Evolutionary conservation across 345 rosid genomes (phyloP).

Genomic region (Erucastrum elatum): DNA sequence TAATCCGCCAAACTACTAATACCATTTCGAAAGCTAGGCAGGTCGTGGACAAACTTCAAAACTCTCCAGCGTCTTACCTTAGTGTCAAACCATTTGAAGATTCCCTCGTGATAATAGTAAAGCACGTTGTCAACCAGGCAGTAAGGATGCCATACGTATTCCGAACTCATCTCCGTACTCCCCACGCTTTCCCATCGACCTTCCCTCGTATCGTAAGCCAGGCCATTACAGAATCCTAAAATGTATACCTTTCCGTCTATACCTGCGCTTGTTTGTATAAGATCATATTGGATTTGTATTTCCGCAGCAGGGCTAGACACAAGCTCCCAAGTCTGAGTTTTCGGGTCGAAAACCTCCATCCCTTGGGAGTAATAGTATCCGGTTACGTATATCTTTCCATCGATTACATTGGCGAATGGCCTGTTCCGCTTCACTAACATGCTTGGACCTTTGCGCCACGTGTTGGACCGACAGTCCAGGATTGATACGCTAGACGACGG

Average conservation of each 20-base stretch:
- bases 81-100: conserved; percentile 56
- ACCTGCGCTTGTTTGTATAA: neutral
- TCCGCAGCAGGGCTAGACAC: neutral
- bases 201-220: conserved; percentile 6
- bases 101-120: neutral
- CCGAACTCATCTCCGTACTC: conserved; percentile 51
- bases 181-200: conserved; percentile 53
- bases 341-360: conserved; percentile 4
- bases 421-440: conserved; percentile 53
- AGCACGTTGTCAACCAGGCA: conserved; percentile 46
- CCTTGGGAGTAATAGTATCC: conserved; percentile 36
- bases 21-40: conserved; percentile 46
- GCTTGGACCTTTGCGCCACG: conserved; percentile 52
- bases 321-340: conserved; percentile 13
- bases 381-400: conserved; percentile 58
- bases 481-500: conserved; percentile 55
- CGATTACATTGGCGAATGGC: conserved; percentile 55
- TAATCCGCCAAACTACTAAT: conserved; percentile 17
- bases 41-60: conserved; percentile 42
- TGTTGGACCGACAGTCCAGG: conserved; percentile 60
- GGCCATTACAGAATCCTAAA: neutral
- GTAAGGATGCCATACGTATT: conserved; percentile 35
- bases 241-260: neutral
- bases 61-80: conserved; percentile 44
- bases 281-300: neutral